A percentile compares a stretch with the other conserved stretches of the same genome.
Conservation (phyloP, 1,139 yeast species). For the Suhomyces bokatorum region DNA sequence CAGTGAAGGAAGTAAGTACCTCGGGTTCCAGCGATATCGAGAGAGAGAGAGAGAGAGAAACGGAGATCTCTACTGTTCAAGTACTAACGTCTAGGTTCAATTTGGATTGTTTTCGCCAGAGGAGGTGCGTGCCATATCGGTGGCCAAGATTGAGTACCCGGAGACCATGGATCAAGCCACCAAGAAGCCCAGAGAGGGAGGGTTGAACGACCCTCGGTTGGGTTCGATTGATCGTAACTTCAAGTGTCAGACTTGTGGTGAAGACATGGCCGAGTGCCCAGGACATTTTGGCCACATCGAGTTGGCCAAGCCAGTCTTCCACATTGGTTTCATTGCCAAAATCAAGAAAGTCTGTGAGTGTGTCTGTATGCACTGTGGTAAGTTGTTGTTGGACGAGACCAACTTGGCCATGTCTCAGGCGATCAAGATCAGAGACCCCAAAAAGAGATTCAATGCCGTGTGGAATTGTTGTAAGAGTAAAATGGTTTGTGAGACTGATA, state of each 20-base stretch:
- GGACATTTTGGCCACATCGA: conserved; percentile 99
- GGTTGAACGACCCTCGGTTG: conserved; percentile 92
- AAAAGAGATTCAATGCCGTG: conserved; percentile 93
- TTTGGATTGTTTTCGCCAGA: conserved; percentile 98
- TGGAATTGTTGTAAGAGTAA: conserved; percentile 91
- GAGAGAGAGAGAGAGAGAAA: too few relatives aligned
- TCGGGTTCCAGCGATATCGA: not conserved
- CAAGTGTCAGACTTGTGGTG: conserved; percentile 98
- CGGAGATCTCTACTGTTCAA: too few relatives aligned
- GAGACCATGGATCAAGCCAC: conserved; percentile 99
- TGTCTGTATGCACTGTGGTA: conserved; percentile 99
- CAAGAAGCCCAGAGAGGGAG: conserved; percentile 93
- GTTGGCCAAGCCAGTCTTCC: conserved; percentile 96
- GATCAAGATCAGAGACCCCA: conserved; percentile 85
- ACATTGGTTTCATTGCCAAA: conserved; percentile 90
- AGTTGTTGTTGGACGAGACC: conserved; percentile 80
- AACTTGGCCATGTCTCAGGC: conserved; percentile 90
- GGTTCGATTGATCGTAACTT: conserved; percentile 97
- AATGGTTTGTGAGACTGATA: conserved; percentile 93
- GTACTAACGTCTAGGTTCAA: conserved; percentile 58
- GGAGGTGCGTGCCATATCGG: conserved; percentile 94
- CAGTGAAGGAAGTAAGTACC: conserved; percentile 80
- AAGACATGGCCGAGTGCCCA: conserved; percentile 98
- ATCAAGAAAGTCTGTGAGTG: conserved; percentile 95
- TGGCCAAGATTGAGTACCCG: conserved; percentile 95